Conservation (phyloP, 495 filamentous ascomycete species). For the Xylaria intraflava region DNA sequence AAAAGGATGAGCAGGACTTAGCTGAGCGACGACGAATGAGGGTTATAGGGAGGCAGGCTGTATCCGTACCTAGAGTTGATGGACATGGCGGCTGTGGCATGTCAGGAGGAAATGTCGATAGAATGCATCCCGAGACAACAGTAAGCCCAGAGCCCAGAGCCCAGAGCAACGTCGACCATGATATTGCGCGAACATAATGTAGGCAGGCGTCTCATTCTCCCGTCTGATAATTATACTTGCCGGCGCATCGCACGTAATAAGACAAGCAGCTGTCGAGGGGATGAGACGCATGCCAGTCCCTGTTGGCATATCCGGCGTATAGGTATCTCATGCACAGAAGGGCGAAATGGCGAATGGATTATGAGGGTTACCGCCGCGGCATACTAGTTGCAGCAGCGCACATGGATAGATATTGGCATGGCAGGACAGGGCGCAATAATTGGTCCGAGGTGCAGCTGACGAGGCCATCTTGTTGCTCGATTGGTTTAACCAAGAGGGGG, state of each 20-base stretch:
- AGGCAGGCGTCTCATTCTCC: background rate
- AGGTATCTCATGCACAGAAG: constrained; percentile 2
- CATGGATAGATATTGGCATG: background rate
- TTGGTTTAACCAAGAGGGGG: constrained; percentile 1
- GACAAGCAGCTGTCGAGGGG: background rate
- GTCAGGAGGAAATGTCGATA: background rate
- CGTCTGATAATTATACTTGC: background rate
- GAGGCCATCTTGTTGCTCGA: constrained; percentile 1
- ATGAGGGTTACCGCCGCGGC: constrained; percentile 1
- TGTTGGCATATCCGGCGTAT: constrained; percentile 1
- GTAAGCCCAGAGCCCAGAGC: no score
- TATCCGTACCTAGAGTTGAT: background rate
- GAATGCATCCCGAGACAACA: background rate
- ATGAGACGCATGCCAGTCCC: constrained; percentile 8
- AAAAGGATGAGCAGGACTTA: background rate
- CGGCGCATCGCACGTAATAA: background rate
- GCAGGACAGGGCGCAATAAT: background rate
- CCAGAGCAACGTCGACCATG: background rate
- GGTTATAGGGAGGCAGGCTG: background rate
- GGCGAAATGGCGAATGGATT: constrained; percentile 1
- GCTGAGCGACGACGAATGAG: background rate
- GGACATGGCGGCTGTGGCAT: background rate
- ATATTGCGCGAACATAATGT: background rate
- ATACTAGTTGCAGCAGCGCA: background rate
- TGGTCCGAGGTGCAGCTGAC: constrained; percentile 12